Conservation (phyloP, 176 grass and related monocot genomes). For the Triticum monococcum region DNA sequence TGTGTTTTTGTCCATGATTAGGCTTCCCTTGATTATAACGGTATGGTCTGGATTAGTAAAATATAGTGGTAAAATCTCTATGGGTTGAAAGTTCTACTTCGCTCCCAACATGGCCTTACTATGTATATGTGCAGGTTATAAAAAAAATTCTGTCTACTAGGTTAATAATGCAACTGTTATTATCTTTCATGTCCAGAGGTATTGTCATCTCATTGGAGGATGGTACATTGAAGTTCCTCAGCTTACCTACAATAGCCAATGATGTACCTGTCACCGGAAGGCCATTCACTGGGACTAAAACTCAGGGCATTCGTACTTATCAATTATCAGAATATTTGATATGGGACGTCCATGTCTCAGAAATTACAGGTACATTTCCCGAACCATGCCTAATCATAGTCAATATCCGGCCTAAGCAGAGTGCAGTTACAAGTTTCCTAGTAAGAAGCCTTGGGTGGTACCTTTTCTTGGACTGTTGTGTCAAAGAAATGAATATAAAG, state of each 20-base stretch:
- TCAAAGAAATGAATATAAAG: background rate
- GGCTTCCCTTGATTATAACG: background rate
- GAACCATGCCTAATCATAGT: conserved; percentile 5
- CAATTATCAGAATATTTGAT: conserved; percentile 77
- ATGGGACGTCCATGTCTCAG: conserved; percentile 79
- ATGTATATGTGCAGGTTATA: conserved; percentile 12
- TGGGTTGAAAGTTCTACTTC: background rate
- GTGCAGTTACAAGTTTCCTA: background rate
- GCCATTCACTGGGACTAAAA: conserved; percentile 60
- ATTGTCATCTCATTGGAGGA: conserved; percentile 81
- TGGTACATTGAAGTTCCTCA: conserved; percentile 75
- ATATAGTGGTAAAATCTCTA: background rate
- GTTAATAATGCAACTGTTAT: conserved; percentile 22
- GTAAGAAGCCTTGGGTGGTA: background rate
- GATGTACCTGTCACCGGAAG: conserved; percentile 74
- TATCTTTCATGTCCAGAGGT: conserved; percentile 52
- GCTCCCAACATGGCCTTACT: background rate
- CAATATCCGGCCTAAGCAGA: background rate
- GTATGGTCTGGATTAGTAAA: background rate
- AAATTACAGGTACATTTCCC: conserved; percentile 58
- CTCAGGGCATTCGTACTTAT: conserved; percentile 66
- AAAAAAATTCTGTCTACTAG: background rate
- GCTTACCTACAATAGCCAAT: conserved; percentile 76
- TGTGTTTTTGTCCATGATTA: conserved; percentile 8
- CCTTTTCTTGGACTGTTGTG: background rate